phyloP scores from a whole-genome alignment of 192 early-diverging fungal genomes.

The Coemansia sp. region DNA sequence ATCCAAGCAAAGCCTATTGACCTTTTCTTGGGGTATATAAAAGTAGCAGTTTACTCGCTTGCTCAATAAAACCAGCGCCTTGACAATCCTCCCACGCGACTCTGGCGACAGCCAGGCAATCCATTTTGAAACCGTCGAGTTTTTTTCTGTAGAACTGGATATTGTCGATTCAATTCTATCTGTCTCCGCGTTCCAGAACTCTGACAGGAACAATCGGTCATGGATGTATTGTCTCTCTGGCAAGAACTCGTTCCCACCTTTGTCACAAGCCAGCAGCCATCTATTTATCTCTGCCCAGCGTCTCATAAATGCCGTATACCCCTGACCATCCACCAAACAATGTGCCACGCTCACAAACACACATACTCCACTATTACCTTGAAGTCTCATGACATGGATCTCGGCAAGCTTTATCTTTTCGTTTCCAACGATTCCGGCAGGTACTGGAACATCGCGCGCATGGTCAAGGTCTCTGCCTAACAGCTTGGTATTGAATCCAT shows the following conservation, averaged over 20 bases:
- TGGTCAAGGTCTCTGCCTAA: background rate
- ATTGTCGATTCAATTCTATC: background rate
- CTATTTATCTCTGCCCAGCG: conserved; percentile 20
- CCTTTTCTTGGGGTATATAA: conserved; percentile 2
- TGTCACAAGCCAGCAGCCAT: background rate
- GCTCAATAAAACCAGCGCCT: background rate
- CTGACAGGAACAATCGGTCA: background rate
- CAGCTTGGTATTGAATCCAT: conserved; percentile 5
- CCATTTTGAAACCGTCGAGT: background rate
- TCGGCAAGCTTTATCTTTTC: conserved; percentile 11
- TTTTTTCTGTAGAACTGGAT: background rate
- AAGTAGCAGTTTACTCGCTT: conserved; percentile 6
- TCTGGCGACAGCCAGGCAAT: conserved; percentile 26
- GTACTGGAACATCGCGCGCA: background rate
- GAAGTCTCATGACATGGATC: conserved; percentile 11
- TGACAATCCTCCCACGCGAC: conserved; percentile 1
- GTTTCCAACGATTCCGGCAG: background rate
- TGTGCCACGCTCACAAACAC: conserved; percentile 24
- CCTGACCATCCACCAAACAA: conserved; percentile 18
- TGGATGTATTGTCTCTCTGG: background rate
- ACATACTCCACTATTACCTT: conserved; percentile 20
- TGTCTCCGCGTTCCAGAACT: background rate
- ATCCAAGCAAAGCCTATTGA: background rate
- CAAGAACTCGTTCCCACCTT: background rate
- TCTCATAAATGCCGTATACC: conserved; percentile 14